Conservation (phyloP, 495 filamentous ascomycete species). For the Aspergillus coremiiformis region DNA sequence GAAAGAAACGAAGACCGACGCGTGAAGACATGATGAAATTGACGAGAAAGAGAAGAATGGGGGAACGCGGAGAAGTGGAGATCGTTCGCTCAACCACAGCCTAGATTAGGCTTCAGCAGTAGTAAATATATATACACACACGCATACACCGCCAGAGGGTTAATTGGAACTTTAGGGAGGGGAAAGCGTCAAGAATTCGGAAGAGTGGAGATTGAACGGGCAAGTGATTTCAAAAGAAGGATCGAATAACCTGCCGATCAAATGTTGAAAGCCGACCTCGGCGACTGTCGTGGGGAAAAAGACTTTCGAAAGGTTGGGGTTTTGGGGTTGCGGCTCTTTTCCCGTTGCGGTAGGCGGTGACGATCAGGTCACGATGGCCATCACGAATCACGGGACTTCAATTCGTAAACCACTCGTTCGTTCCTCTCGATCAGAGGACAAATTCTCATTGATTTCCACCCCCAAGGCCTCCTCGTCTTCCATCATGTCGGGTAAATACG, state of each 20-base stretch:
- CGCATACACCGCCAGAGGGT: neutral
- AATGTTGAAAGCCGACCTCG: constrained; percentile 6
- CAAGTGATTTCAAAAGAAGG: neutral
- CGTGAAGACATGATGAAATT: constrained; percentile 35
- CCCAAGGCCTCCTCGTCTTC: neutral
- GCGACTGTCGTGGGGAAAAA: constrained; percentile 6
- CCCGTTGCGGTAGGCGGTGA: constrained; percentile 32
- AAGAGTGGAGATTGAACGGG: neutral
- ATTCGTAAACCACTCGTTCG: neutral
- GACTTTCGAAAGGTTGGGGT: constrained; percentile 7
- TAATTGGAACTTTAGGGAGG: neutral
- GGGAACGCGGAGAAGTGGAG: constrained; percentile 5
- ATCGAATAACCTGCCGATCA: neutral
- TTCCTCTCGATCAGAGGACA: too few relatives aligned
- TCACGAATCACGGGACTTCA: constrained; percentile 14
- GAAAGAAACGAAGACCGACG: constrained; percentile 43
- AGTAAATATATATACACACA: neutral
- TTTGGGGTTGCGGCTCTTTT: constrained; percentile 17
- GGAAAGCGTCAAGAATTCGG: neutral
- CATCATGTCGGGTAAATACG: constrained; percentile 87
- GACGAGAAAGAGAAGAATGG: constrained; percentile 11
- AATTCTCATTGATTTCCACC: too few relatives aligned
- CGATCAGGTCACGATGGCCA: constrained; percentile 23
- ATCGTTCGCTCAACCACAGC: neutral
- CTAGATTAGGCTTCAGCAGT: neutral